Conservation (phyloP, 2,329 filamentous ascomycete species). For the Leptoxyphium fumago region DNA sequence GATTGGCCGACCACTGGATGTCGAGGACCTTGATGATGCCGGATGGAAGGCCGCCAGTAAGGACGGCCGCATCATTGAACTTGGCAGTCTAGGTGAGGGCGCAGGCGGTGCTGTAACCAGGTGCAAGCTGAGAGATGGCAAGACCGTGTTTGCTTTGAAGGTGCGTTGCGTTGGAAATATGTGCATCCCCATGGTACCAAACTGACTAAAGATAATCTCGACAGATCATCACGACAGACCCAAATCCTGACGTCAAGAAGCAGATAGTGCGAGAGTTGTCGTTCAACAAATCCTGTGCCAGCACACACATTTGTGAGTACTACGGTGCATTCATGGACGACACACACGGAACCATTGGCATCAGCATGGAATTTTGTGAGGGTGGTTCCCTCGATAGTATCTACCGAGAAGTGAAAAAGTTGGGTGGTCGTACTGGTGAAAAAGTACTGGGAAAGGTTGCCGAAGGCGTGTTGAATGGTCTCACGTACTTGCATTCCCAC, state of each 20-base stretch:
- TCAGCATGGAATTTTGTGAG: slow-evolving; percentile 98
- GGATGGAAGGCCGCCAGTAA: slow-evolving; percentile 88
- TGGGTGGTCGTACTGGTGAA: slow-evolving; percentile 87
- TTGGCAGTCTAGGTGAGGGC: slow-evolving; percentile 84
- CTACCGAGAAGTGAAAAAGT: slow-evolving; percentile 91
- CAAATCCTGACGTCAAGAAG: slow-evolving; percentile 94
- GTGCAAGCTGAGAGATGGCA: slow-evolving; percentile 77
- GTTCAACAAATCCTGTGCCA: slow-evolving; percentile 96
- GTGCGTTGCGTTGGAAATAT: slow-evolving; percentile 32
- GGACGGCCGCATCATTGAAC: slow-evolving; percentile 73
- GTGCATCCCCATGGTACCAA: no score
- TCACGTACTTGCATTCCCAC: slow-evolving; percentile 88
- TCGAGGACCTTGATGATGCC: slow-evolving; percentile 87
- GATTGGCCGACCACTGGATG: slow-evolving; percentile 70
- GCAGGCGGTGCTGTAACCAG: slow-evolving; percentile 90
- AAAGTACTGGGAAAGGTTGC: slow-evolving; percentile 95
- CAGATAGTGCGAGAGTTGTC: slow-evolving; percentile 92
- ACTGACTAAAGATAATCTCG: no score
- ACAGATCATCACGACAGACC: slow-evolving; percentile 94
- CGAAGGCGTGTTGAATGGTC: slow-evolving; percentile 80
- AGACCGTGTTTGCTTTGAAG: slow-evolving; percentile 92
- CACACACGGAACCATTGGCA: slow-evolving; percentile 90
- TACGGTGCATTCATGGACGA: slow-evolving; percentile 96
- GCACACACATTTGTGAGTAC: slow-evolving; percentile 91
- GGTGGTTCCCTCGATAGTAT: slow-evolving; percentile 92